phyloP scores from a whole-genome alignment of 2,329 filamentous ascomycete genomes.

The Colletotrichum neosansevieriae region DNA sequence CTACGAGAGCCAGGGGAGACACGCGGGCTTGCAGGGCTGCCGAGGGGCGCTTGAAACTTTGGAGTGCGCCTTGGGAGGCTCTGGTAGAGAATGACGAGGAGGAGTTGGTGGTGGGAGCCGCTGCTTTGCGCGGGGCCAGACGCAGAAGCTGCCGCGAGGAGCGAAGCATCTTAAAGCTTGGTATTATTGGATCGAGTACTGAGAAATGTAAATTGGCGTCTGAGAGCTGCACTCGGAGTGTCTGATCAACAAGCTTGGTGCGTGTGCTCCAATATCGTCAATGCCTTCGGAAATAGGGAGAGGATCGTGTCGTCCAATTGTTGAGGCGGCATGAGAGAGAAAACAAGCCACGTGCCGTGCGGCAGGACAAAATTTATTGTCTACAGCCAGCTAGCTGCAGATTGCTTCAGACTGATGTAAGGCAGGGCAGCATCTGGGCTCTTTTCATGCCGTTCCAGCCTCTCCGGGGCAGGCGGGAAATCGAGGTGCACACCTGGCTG shows the following conservation, averaged over 20 bases:
- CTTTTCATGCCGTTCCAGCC: not conserved
- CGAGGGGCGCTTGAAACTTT: constrained; percentile 35
- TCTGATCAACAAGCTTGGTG: not conserved
- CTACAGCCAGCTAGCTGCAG: not conserved
- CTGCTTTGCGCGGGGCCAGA: constrained; percentile 39
- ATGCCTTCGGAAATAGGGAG: not conserved
- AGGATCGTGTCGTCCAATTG: not conserved
- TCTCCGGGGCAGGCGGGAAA: not conserved
- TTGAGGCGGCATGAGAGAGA: not conserved
- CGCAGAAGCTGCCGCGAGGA: constrained; percentile 45
- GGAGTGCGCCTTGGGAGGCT: constrained; percentile 10
- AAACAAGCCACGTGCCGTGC: not conserved
- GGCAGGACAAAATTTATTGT: constrained; percentile 4
- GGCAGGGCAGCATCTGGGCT: constrained; percentile 11
- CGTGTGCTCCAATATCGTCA: not conserved
- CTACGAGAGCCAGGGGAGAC: constrained; percentile 16
- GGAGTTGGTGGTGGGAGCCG: not conserved
- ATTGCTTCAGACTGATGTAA: constrained; percentile 36
- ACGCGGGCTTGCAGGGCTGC: constrained; percentile 14
- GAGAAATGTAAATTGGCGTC: not conserved
- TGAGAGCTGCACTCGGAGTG: not conserved
- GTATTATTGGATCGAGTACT: not conserved
- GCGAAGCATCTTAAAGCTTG: constrained; percentile 46
- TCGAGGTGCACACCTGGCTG: constrained; percentile 13
- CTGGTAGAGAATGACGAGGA: constrained; percentile 3